Evolutionary conservation across 306 rosid genomes (phyloP), one percentile per base, ranked within the genome.

Genomic region (Trifolium repens): DNA sequence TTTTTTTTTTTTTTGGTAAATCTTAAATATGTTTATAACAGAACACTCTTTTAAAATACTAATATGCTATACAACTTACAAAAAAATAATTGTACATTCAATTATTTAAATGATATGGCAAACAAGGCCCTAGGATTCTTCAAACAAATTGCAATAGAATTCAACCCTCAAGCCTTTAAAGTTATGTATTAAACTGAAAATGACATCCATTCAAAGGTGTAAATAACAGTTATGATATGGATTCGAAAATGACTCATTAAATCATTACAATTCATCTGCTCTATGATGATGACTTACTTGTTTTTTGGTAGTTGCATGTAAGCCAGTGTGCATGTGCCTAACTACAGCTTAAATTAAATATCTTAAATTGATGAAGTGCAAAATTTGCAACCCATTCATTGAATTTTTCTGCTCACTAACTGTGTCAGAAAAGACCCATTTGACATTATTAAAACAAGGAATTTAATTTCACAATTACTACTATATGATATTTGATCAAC

Each of bases 161-260:
- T 54, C 44, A 40, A 77, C 61, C 62, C 16, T 59, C 10, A 13
- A 59, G 4, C 65, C 42, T 55, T 22, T 13, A 16, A 67, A 67
- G 60, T 55, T 55, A 73, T 47, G 60, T 16, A 58, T 60, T 80
- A 62, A 71, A 62, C 47, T 74, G 84, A 80, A 78, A 69, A 60
- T 34, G 54, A 74, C 71, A 73, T n/a, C 47, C 54, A 58, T 43
- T 73, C 19, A 24, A 40, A 19, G 9, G 64, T 35, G 15, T 30
- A 16, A 16, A 26, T 39, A 16, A 8, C 42, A 63, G 42, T 63
- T 3, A 12, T 15, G 40, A 40, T 19, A 82, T 15, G 68, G 76
- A 67, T 60, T 69, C 75, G 69, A 82, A 78, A 73, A 40, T 30
- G 73, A 82, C 71, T 78, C 69, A 46, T 30, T 22, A 19, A 55